A percentile compares a stretch with the other conserved stretches of the same genome.
Evolutionary conservation across 257 asterid species (phyloP).

Genomic region (Linderniella brevidens): DNA sequence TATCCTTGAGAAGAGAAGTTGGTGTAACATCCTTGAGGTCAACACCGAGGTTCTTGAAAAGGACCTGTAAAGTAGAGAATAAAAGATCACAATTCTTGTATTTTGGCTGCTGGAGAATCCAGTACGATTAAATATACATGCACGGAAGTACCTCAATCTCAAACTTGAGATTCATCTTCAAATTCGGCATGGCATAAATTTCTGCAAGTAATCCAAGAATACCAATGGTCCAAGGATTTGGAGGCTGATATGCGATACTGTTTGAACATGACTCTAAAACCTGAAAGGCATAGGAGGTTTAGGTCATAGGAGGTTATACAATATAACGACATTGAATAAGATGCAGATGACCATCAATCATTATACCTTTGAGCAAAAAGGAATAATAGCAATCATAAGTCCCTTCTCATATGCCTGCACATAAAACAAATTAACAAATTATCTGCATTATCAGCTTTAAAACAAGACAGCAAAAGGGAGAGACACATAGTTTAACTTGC

Average conservation of each 20-base stretch:
- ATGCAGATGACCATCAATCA: conserved; percentile 6
- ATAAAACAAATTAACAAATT: conserved; percentile 9
- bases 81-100: background rate
- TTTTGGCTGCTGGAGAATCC: background rate
- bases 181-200: conserved; percentile 89
- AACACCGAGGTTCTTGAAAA: conserved; percentile 79
- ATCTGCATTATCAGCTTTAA: background rate
- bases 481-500: conserved; percentile 5
- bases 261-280: conserved; percentile 78
- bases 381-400: conserved; percentile 94
- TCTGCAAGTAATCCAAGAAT: conserved; percentile 86
- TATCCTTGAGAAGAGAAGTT: conserved; percentile 72
- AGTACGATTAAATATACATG: background rate
- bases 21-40: conserved; percentile 83
- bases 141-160: conserved; percentile 70
- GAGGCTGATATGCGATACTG: conserved; percentile 94
- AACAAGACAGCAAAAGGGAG: background rate
- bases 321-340: background rate
- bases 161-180: conserved; percentile 94
- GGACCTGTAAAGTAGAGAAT: conserved; percentile 41
- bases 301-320: conserved; percentile 8
- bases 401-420: conserved; percentile 88
- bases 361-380: conserved; percentile 88
- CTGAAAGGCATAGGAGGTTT: conserved; percentile 25
- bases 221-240: conserved; percentile 99